A percentile compares a stretch with the other conserved stretches of the same genome.
phyloP scores from a whole-genome alignment of 176 grass and related monocot species.

The Carex scoparia region DNA sequence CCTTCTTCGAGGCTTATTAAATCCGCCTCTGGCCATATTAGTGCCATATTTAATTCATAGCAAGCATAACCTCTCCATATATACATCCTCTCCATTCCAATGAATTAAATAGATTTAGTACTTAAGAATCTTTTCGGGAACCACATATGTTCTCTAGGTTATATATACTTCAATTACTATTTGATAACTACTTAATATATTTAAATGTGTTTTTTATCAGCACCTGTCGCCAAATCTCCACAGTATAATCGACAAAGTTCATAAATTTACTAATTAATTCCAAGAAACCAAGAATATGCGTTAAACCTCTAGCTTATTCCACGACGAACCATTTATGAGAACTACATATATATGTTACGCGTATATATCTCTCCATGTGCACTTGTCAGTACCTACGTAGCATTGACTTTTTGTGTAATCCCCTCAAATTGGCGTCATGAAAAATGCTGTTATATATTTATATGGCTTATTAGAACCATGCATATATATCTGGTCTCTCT shows the following conservation, averaged over 20 bases:
- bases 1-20: too few species aligned
- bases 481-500: not conserved
- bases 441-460: not conserved
- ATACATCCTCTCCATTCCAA: not conserved
- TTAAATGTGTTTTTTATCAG: not conserved
- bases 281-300: not conserved
- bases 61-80: too few species aligned
- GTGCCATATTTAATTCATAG: too few species aligned
- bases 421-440: not conserved
- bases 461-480: not conserved
- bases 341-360: not conserved
- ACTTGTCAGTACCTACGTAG: not conserved
- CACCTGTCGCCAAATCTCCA: not conserved
- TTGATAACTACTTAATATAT: not conserved
- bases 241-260: not conserved
- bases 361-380: not conserved
- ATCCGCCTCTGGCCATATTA: too few species aligned
- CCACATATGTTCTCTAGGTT: not conserved
- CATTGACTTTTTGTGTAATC: not conserved
- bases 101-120: not conserved
- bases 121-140: not conserved
- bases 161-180: not conserved
- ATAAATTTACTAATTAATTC: not conserved
- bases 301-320: not conserved
- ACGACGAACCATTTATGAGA: not conserved